Base-by-base conservation (phyloP, 768 basidiomycete species). In the Lactarius trivialis region DNA sequence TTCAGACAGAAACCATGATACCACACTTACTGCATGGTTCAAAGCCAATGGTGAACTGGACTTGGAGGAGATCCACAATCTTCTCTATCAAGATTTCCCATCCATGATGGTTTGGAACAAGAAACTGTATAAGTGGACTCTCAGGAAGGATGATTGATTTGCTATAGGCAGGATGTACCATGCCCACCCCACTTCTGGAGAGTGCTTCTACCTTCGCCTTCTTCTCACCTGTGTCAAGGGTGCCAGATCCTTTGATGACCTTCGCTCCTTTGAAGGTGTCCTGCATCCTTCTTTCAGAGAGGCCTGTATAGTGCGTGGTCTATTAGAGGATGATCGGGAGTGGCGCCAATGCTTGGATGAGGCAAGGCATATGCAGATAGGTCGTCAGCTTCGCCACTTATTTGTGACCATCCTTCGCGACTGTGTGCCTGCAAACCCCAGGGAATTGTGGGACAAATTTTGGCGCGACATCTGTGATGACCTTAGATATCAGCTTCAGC, bases 271-370 rank as follows among this genome's bases (percentile, higher is more conserved):
- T 12, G 54, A 76, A 36, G 71, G 67, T 2, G 37, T 59, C 0
- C 12, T 66, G 0, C 66, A 72, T 70, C 56, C 63, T 0, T 75
- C 74, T 1, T 82, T 76, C 54, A 68, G 71, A 34, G 75, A 73
- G 0, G 79, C 79, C 2, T 82, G 81, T 58, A n/a, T 71, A 17
- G 73, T 73, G 24, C 53, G 56, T 7, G 79, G 78, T 1, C 73
- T 83, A 0, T 69, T 83, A 4, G 73, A 72, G 39, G 75, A 81
- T 74, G 71, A 77, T 49, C 69, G 74, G 41, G 81, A 82, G 62
- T 72, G 78, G 67, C 67, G 71, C 19, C 59, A 54, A 24, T 79
- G 80, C 65, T 60, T 83, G 0, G 7, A 69, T 21, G 79, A 81
- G 50, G 81, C 79, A 0, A 32, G 63, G 5, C n/a, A 45, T 0